Evolutionary conservation across 441 rosid genomes (phyloP).

Genomic region (Erysimum cheiri): DNA sequence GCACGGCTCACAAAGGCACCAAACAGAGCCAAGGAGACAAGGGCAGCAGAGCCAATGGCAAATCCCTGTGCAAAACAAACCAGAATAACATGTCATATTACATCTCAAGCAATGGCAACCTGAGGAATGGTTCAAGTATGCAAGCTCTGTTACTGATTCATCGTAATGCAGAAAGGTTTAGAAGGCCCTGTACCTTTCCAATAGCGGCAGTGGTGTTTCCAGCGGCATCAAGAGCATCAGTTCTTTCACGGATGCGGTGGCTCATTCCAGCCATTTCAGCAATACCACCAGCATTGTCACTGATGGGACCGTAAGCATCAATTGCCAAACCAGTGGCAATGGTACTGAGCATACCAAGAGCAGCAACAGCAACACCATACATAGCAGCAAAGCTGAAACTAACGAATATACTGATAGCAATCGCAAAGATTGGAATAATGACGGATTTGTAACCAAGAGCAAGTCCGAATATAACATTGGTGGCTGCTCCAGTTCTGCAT

Average conservation of each 20-base stretch:
- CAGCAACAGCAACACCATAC: slow-evolving; percentile 82
- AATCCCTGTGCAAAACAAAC: slow-evolving; percentile 52
- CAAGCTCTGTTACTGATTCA: background rate
- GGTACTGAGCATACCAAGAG: slow-evolving; percentile 79
- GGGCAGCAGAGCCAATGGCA: slow-evolving; percentile 76
- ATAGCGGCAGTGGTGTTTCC: slow-evolving; percentile 81
- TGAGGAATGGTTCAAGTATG: background rate
- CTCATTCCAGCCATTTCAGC: slow-evolving; percentile 89
- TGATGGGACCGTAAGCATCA: slow-evolving; percentile 81
- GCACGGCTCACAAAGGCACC: slow-evolving; percentile 80
- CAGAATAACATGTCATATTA: slow-evolving; percentile 11
- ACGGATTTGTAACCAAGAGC: slow-evolving; percentile 78
- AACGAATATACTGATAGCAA: slow-evolving; percentile 68
- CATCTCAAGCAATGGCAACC: slow-evolving; percentile 6
- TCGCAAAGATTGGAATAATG: slow-evolving; percentile 74
- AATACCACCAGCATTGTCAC: slow-evolving; percentile 80
- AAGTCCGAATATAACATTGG: slow-evolving; percentile 75
- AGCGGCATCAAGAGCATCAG: slow-evolving; percentile 76
- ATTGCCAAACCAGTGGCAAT: slow-evolving; percentile 79
- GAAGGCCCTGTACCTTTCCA: slow-evolving; percentile 54
- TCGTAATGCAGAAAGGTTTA: background rate
- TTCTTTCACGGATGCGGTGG: slow-evolving; percentile 72
- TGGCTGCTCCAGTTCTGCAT: slow-evolving; percentile 82
- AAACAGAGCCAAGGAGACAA: slow-evolving; percentile 71
- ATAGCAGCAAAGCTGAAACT: slow-evolving; percentile 81